phyloP scores from a whole-genome alignment of 352 stramenopile genomes.

The Phytophthora pseudosyringae region DNA sequence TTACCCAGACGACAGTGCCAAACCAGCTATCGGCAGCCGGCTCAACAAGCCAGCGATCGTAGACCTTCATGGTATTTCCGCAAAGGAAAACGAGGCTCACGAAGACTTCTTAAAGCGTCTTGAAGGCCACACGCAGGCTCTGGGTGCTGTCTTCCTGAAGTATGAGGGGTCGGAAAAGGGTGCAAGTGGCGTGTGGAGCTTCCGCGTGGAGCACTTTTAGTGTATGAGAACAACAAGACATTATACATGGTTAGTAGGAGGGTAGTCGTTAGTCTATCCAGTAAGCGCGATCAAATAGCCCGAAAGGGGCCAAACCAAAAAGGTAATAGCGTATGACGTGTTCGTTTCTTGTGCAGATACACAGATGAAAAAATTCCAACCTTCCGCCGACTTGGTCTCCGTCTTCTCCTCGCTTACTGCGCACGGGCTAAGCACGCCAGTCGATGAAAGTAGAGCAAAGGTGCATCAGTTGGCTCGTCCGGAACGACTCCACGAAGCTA shows the following conservation, averaged over 20 bases:
- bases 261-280: not conserved
- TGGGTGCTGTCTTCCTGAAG: slow-evolving; percentile 47
- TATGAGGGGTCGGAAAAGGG: slow-evolving; percentile 26
- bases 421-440: slow-evolving; percentile 50
- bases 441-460: slow-evolving; percentile 69
- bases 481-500: slow-evolving; percentile 64
- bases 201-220: slow-evolving; percentile 57
- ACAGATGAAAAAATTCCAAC: slow-evolving; percentile 18
- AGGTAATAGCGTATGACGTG: slow-evolving; percentile 19
- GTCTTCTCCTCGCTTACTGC: slow-evolving; percentile 8
- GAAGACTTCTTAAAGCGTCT: slow-evolving; percentile 48
- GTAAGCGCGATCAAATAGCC: slow-evolving; percentile 7
- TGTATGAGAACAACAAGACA: slow-evolving; percentile 2
- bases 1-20: slow-evolving; percentile 49
- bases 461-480: slow-evolving; percentile 57
- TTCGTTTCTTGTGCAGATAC: slow-evolving; percentile 23
- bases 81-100: slow-evolving; percentile 18
- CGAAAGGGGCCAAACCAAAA: slow-evolving; percentile 10
- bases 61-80: slow-evolving; percentile 40
- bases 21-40: slow-evolving; percentile 42
- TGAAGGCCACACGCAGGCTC: slow-evolving; percentile 37
- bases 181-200: slow-evolving; percentile 48
- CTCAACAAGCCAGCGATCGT: slow-evolving; percentile 63
- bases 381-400: slow-evolving; percentile 12
- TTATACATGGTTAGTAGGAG: slow-evolving; percentile 18